These are phyloP conservation scores for Cryptosporidium meleagridis DNA, from an alignment of 169 alveolate genomes.

Conservation along the genomic window DNA sequence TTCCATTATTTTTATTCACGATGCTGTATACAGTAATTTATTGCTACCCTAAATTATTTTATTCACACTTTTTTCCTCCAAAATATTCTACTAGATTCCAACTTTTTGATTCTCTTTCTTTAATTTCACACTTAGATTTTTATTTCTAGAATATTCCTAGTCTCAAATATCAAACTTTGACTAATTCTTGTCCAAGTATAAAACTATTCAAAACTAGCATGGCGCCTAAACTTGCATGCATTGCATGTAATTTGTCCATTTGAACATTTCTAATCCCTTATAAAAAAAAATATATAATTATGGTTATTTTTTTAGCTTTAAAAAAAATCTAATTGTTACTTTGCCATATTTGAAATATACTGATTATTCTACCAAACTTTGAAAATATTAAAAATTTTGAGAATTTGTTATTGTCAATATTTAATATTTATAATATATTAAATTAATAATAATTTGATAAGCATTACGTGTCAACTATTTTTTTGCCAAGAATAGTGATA, in stretches of 20 bases:
- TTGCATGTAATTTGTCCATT: conserved; percentile 8
- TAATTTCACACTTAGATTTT: neutral
- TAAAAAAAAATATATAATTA: neutral
- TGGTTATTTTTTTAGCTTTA: too few relatives aligned
- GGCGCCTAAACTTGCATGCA: neutral
- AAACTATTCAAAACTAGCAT: neutral
- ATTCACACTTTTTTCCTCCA: neutral
- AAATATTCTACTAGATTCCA: neutral
- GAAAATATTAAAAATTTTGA: neutral
- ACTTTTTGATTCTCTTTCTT: neutral
- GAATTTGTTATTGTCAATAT: neutral
- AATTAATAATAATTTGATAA: too few relatives aligned
- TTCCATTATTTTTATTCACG: neutral
- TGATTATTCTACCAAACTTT: too few relatives aligned
- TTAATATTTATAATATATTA: too few relatives aligned
- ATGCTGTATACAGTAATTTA: too few relatives aligned
- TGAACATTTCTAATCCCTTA: neutral
- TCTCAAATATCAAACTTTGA: neutral
- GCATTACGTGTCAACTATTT: neutral
- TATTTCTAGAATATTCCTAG: neutral
- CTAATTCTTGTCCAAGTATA: neutral
- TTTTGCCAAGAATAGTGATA: too few relatives aligned
- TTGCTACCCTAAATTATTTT: neutral
- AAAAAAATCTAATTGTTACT: too few relatives aligned
- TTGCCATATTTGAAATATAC: too few relatives aligned